Evolutionary conservation across 1,284 basidiomycete species (phyloP).

Genomic region (Leucoagaricus sp.): DNA sequence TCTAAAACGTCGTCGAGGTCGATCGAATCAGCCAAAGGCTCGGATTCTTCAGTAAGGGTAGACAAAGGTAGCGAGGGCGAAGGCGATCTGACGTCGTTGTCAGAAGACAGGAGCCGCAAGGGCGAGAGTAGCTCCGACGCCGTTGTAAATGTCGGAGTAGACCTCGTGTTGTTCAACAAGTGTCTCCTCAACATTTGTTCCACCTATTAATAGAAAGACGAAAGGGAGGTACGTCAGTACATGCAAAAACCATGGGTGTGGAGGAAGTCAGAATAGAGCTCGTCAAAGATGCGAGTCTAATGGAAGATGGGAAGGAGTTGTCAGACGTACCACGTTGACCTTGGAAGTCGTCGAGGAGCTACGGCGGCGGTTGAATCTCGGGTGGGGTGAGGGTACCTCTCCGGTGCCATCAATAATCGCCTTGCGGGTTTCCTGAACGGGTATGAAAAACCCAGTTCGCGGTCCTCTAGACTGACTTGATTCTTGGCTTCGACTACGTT

Average conservation of each 20-base stretch:
- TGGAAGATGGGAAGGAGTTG: conserved; percentile 16
- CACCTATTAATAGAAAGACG: conserved; percentile 32
- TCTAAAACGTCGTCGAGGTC: conserved; percentile 83
- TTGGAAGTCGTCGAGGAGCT: conserved; percentile 8
- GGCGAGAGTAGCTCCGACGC: conserved; percentile 22
- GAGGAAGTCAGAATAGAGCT: conserved; percentile 1
- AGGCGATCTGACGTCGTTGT: conserved; percentile 14
- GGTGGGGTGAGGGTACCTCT: conserved; percentile 68
- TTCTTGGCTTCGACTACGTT: conserved; percentile 23
- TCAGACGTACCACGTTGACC: conserved; percentile 13
- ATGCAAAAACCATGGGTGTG: conserved; percentile 13
- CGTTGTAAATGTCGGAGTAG: conserved; percentile 26
- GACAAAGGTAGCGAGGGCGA: conserved; percentile 9
- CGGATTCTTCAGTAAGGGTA: conserved; percentile 11
- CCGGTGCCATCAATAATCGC: conserved; percentile 58
- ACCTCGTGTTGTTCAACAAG: conserved; percentile 24
- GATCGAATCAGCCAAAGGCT: conserved; percentile 52
- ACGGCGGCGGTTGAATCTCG: conserved; percentile 41
- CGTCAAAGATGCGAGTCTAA: conserved; percentile 8
- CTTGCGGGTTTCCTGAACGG: conserved; percentile 37
- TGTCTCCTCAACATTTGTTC: conserved; percentile 36
- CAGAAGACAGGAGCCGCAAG: conserved; percentile 26
- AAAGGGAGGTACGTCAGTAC: conserved; percentile 22
- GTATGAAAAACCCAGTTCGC: conserved; percentile 57
- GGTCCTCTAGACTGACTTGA: conserved; percentile 41